Evolutionary conservation across 2,329 filamentous ascomycete genomes (phyloP).

Genomic region (Aspergillus versicolor): DNA sequence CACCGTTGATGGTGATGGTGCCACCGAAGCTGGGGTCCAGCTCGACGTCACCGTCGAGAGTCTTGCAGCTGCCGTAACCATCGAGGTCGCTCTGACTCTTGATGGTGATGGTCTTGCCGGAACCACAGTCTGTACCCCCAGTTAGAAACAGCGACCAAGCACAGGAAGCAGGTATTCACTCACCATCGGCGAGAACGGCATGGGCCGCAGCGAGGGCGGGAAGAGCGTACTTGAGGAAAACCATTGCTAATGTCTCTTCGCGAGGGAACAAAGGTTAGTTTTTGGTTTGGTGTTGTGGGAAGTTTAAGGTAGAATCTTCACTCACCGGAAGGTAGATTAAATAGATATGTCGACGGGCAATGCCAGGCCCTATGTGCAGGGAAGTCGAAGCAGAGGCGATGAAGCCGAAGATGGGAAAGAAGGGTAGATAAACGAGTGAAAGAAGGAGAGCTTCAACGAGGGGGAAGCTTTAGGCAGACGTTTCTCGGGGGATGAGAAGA

Average conservation of each 20-base stretch:
- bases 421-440: constrained; percentile 34
- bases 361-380: constrained; percentile 14
- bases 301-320: not conserved
- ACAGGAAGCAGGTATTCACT: constrained; percentile 12
- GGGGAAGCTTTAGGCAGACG: constrained; percentile 29
- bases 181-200: constrained; percentile 49
- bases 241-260: constrained; percentile 40
- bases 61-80: constrained; percentile 65
- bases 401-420: constrained; percentile 13
- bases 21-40: constrained; percentile 59
- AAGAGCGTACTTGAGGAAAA: constrained; percentile 55
- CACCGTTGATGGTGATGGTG: constrained; percentile 62
- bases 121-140: constrained; percentile 19
- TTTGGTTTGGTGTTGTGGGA: not conserved
- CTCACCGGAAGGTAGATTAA: constrained; percentile 1
- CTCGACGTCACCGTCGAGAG: constrained; percentile 66
- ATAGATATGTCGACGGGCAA: constrained; percentile 14
- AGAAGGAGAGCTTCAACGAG: constrained; percentile 32
- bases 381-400: constrained; percentile 12
- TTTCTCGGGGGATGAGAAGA: constrained; percentile 23
- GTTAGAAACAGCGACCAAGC: constrained; percentile 10
- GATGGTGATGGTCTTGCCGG: constrained; percentile 43
- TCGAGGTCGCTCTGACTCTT: constrained; percentile 63
- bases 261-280: not conserved
- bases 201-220: constrained; percentile 56